Conservation (phyloP, 495 filamentous ascomycete species). For the Friedmanniomyces simplex region DNA sequence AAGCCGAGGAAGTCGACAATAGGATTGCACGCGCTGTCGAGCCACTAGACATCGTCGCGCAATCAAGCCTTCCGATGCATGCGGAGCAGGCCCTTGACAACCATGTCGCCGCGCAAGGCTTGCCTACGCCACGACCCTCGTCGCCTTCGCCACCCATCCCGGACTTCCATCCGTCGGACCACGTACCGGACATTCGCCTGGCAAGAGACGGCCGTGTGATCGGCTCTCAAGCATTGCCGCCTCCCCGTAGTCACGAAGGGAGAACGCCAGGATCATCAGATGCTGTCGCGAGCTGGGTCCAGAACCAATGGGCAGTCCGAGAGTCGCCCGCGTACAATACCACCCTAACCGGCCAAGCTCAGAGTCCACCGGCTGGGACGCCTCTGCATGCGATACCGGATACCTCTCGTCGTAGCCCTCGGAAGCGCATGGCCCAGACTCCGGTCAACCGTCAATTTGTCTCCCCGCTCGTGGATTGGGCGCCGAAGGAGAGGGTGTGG, state of each 20-base stretch:
- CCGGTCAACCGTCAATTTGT: conserved; percentile 30
- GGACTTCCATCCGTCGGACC: conserved; percentile 6
- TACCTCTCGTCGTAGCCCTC: background rate
- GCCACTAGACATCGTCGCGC: background rate
- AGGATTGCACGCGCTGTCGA: background rate
- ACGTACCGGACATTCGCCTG: conserved; percentile 4
- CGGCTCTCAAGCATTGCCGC: conserved; percentile 1
- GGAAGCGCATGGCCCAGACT: conserved; percentile 16
- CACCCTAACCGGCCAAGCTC: background rate
- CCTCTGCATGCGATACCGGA: conserved; percentile 25
- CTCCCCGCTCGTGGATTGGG: conserved; percentile 25
- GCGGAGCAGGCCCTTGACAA: background rate
- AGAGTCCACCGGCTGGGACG: conserved; percentile 10
- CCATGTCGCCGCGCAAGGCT: background rate
- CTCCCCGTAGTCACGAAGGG: background rate
- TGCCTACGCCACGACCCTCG: conserved; percentile 21
- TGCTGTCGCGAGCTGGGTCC: background rate
- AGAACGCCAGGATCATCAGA: background rate
- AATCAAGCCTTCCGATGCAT: background rate
- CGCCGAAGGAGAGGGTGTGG: conserved; percentile 22
- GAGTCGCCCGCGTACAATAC: background rate
- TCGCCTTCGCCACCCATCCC: conserved; percentile 5
- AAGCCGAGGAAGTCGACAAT: background rate
- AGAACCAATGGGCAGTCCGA: background rate
- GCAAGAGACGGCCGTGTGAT: conserved; percentile 12